Conservation (phyloP, 1,284 basidiomycete genomes). For the Puccinia polysora region DNA sequence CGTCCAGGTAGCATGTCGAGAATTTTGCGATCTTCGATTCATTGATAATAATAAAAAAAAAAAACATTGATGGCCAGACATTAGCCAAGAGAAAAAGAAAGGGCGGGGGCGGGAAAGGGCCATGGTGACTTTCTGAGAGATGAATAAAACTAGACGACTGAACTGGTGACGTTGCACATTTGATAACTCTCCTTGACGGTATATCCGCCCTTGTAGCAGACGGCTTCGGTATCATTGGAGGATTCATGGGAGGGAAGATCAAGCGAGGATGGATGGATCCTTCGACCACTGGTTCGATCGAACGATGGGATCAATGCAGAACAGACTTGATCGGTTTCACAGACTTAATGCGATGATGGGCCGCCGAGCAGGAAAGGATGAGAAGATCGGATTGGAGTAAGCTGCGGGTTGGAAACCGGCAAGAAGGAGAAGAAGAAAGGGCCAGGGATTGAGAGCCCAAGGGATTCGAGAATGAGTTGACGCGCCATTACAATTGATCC, state of each 20-base stretch:
- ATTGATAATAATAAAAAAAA: background rate
- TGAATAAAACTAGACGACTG: conserved; percentile 51
- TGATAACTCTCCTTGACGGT: conserved; percentile 90
- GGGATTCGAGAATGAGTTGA: background rate
- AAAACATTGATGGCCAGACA: conserved; percentile 2
- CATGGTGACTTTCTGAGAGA: background rate
- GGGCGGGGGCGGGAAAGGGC: background rate
- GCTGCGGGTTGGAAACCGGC: background rate
- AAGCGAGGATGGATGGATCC: conserved; percentile 46
- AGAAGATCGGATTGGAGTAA: conserved; percentile 11
- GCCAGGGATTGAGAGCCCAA: background rate
- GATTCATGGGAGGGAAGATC: conserved; percentile 50
- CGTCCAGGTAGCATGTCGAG: conserved; percentile 79
- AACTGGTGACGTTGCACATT: conserved; percentile 95
- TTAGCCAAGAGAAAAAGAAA: background rate
- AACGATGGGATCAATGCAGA: conserved; percentile 45
- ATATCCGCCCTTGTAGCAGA: conserved; percentile 85
- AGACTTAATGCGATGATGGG: conserved; percentile 65
- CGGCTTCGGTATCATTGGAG: conserved; percentile 62
- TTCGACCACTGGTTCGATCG: conserved; percentile 64
- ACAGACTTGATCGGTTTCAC: conserved; percentile 74
- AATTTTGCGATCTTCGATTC: conserved; percentile 71
- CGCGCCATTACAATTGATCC: conserved; percentile 95
- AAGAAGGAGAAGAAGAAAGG: background rate
- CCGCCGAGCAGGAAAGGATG: no score